Conservation (phyloP, 306 rosid species). For the Malus sylvestris region DNA sequence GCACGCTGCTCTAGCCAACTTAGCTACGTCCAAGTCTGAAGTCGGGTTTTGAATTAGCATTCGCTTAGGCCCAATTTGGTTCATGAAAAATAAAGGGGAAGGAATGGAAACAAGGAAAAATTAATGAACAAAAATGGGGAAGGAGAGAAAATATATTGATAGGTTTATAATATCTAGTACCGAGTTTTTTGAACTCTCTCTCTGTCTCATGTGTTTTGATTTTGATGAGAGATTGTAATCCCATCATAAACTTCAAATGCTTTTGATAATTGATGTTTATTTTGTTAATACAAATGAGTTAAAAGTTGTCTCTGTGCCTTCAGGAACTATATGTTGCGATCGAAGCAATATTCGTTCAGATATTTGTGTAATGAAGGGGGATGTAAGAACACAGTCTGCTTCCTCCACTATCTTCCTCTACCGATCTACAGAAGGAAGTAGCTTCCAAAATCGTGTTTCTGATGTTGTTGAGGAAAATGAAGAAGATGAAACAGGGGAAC, state of each 20-base stretch:
- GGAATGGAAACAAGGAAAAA: too few species aligned
- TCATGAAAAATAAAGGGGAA: too few species aligned
- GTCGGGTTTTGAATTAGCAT: too few species aligned
- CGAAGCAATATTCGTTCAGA: conserved; percentile 76
- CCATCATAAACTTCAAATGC: neutral
- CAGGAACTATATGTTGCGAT: conserved; percentile 85
- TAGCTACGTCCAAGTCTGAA: too few species aligned
- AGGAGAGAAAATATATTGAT: too few species aligned
- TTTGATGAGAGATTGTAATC: neutral
- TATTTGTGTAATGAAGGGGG: conserved; percentile 85
- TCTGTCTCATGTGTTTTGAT: neutral
- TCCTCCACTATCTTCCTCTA: conserved; percentile 70
- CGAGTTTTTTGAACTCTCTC: neutral
- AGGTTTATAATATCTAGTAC: too few species aligned
- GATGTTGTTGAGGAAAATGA: conserved; percentile 1
- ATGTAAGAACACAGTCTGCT: conserved; percentile 57
- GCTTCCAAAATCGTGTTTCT: conserved; percentile 7
- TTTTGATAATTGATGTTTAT: neutral
- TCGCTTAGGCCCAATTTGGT: too few species aligned
- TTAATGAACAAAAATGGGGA: too few species aligned
- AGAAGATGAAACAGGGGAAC: conserved; percentile 16
- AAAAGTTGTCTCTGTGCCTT: neutral
- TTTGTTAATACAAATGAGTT: neutral
- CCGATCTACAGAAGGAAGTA: conserved; percentile 24
- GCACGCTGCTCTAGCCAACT: too few species aligned